Evolutionary conservation across 208 protist genomes (phyloP).

Genomic region (Acanthamoeba castellanii): DNA sequence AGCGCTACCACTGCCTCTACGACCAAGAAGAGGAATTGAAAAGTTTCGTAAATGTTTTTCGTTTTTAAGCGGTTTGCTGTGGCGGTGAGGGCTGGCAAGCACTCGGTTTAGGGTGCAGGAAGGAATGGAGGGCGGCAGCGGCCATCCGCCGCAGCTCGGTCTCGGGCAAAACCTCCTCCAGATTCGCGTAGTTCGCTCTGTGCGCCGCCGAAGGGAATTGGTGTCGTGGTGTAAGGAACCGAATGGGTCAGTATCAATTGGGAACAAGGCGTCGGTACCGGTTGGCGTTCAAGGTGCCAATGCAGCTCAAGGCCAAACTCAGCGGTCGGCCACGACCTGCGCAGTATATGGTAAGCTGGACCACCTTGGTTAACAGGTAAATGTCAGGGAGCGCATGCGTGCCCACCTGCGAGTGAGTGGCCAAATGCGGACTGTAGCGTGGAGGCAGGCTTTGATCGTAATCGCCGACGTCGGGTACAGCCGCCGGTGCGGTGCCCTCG

Average conservation of each 20-base stretch:
- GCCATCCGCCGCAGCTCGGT: neutral
- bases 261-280: too few relatives aligned
- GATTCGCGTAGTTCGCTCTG: neutral
- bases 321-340: neutral
- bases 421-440: neutral
- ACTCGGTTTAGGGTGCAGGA: too few relatives aligned
- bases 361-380: too few relatives aligned
- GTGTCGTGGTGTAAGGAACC: too few relatives aligned
- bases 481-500: neutral
- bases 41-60: too few relatives aligned
- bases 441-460: neutral
- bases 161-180: neutral
- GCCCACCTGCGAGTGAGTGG: neutral
- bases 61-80: neutral
- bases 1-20: neutral
- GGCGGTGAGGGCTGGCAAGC: too few relatives aligned
- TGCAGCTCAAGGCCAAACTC: neutral
- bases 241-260: too few relatives aligned
- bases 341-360: neutral
- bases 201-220: too few relatives aligned
- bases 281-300: neutral
- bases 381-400: too few relatives aligned
- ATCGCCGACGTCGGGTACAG: neutral
- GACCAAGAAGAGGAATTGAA: constrained; percentile 38
- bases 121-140: neutral